These are phyloP conservation scores for Lachancea waltii DNA, from an alignment of 805 yeast species.

Conservation along the genomic window DNA sequence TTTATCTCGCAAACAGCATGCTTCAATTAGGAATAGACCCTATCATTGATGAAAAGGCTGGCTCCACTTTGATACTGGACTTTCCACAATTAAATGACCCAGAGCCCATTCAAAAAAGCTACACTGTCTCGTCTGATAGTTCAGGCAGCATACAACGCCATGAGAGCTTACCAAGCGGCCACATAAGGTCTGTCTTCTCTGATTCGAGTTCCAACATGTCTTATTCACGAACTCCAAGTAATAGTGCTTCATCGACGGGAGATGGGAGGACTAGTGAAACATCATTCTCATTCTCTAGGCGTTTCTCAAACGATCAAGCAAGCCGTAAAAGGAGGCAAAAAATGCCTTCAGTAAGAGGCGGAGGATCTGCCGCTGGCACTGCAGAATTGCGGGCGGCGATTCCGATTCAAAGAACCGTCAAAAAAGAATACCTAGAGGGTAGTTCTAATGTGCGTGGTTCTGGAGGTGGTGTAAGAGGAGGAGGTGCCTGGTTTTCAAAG, in stretches of 20 bases:
- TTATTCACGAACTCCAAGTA: too few relatives aligned
- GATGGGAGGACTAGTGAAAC: too few relatives aligned
- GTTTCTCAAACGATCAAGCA: too few relatives aligned
- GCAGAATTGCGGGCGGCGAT: background rate
- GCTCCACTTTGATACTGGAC: background rate
- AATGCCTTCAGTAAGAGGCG: too few relatives aligned
- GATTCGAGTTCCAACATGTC: too few relatives aligned
- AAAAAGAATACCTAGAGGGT: background rate
- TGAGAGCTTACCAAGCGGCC: too few relatives aligned
- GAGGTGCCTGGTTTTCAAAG: background rate
- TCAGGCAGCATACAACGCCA: background rate
- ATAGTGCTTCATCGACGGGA: too few relatives aligned
- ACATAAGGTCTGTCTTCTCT: too few relatives aligned
- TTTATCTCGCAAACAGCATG: conserved; percentile 61
- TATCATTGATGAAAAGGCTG: conserved; percentile 12
- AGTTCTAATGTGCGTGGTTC: too few relatives aligned
- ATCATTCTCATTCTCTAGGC: too few relatives aligned
- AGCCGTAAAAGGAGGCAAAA: too few relatives aligned
- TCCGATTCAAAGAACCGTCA: background rate
- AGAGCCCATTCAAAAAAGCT: background rate
- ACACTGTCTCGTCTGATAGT: background rate
- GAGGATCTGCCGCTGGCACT: too few relatives aligned
- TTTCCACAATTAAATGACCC: background rate
- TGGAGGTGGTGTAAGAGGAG: background rate
- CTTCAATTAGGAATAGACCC: conserved; percentile 44